phyloP scores from a whole-genome alignment of 768 basidiomycete genomes.

The Sporobolomyces roseus region DNA sequence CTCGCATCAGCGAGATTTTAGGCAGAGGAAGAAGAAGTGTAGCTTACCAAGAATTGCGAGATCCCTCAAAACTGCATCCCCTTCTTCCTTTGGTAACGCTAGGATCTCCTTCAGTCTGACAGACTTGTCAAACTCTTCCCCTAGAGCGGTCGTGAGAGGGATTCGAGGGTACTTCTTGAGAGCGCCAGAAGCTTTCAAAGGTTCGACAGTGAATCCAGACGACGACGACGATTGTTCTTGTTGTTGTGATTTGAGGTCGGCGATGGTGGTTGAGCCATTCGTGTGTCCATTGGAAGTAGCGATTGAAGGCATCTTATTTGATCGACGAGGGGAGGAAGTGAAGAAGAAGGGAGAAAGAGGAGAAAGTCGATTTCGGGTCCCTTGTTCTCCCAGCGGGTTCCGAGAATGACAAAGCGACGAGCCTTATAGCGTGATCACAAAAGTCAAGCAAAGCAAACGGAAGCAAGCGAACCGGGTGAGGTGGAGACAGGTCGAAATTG shows the following conservation, averaged over 20 bases:
- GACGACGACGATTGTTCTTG: background rate
- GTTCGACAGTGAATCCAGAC: conserved; percentile 4
- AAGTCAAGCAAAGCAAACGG: background rate
- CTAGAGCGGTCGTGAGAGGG: conserved; percentile 33
- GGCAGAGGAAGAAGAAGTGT: background rate
- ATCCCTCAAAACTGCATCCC: conserved; percentile 30
- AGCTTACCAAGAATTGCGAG: conserved; percentile 38
- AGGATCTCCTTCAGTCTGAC: conserved; percentile 30
- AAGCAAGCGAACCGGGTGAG: background rate
- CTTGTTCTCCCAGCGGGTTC: background rate
- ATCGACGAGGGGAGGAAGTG: background rate
- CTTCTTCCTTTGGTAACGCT: conserved; percentile 25
- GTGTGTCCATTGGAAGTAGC: background rate
- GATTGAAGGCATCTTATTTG: conserved; percentile 3
- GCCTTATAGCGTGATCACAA: conserved; percentile 11
- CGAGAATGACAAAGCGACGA: background rate
- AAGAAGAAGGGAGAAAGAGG: background rate
- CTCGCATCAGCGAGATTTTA: background rate
- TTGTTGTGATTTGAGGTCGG: background rate
- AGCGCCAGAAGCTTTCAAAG: conserved; percentile 7
- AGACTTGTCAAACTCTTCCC: conserved; percentile 21
- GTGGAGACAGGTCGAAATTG: background rate
- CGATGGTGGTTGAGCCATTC: background rate
- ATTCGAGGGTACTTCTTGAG: conserved; percentile 15
- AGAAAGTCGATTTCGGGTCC: background rate